Evolutionary conservation across 2,329 filamentous ascomycete species (phyloP).

Genomic region (Aquanectria penicillioides): DNA sequence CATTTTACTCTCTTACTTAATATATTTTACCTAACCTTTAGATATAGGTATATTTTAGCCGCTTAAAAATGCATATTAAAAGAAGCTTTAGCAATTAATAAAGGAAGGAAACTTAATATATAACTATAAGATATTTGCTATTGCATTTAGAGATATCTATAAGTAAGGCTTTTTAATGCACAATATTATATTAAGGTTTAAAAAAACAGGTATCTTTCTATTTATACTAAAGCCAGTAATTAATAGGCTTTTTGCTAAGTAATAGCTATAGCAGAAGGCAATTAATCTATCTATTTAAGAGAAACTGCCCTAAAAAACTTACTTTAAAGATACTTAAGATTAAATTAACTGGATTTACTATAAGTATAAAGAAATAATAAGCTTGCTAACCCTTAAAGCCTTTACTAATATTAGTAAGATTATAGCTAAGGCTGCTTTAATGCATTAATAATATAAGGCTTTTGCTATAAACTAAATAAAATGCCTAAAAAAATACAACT

Average conservation of each 20-base stretch:
- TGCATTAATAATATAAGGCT: background rate
- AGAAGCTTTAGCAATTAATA: background rate
- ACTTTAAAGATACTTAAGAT: background rate
- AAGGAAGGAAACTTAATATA: background rate
- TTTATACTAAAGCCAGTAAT: background rate
- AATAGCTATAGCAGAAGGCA: background rate
- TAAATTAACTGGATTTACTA: background rate
- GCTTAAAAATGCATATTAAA: background rate
- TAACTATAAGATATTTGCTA: background rate
- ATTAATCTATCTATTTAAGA: background rate
- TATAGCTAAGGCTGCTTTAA: background rate
- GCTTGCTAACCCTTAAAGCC: background rate
- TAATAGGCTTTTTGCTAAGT: no score
- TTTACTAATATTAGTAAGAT: background rate
- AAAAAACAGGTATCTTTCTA: background rate
- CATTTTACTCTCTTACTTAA: background rate
- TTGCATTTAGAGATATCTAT: background rate
- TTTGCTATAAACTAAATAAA: background rate
- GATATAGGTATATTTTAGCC: background rate
- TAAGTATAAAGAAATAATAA: background rate
- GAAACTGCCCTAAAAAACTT: background rate
- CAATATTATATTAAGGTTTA: background rate
- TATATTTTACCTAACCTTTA: no score
- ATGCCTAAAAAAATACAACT: background rate
- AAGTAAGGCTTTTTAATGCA: background rate